phyloP scores from a whole-genome alignment of 2,329 filamentous ascomycete genomes.

The Phaeophleospora eucalypticola region DNA sequence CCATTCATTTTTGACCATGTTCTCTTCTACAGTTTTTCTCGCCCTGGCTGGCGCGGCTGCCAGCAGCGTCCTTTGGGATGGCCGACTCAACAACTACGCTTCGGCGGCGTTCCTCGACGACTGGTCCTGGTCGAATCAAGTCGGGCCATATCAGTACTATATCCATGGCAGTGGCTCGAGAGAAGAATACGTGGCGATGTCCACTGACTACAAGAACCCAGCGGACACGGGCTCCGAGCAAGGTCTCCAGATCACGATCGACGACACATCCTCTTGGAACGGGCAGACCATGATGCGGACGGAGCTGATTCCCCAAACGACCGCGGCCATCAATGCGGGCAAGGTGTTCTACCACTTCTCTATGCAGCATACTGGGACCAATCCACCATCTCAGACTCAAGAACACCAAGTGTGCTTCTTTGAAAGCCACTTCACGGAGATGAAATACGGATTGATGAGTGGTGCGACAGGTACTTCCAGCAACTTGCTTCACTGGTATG shows the following conservation, averaged over 20 bases:
- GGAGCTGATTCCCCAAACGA: conserved; percentile 69
- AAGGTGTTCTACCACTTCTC: conserved; percentile 71
- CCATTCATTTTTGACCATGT: conserved; percentile 19
- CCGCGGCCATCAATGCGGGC: conserved; percentile 60
- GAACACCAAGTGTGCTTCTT: conserved; percentile 66
- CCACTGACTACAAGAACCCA: conserved; percentile 60
- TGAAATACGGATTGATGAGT: conserved; percentile 63
- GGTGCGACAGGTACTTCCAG: conserved; percentile 48
- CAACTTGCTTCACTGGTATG: conserved; percentile 61
- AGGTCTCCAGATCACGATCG: conserved; percentile 66
- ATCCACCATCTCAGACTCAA: conserved; percentile 57
- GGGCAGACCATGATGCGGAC: conserved; percentile 68
- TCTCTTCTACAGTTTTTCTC: conserved; percentile 18
- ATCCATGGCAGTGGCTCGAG: conserved; percentile 61
- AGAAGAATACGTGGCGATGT: conserved; percentile 60
- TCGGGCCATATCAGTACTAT: conserved; percentile 71
- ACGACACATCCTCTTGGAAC: conserved; percentile 64
- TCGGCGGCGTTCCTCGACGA: conserved; percentile 53
- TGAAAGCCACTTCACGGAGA: conserved; percentile 70
- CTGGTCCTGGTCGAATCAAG: conserved; percentile 60
- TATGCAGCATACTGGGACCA: conserved; percentile 55
- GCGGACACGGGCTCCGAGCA: conserved; percentile 58
- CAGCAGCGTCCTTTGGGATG: conserved; percentile 59
- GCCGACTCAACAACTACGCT: conserved; percentile 59
- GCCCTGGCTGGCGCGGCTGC: conserved; percentile 28